Conservation (phyloP, 2,329 filamentous ascomycete species). For the Incumbomyces lentus region DNA sequence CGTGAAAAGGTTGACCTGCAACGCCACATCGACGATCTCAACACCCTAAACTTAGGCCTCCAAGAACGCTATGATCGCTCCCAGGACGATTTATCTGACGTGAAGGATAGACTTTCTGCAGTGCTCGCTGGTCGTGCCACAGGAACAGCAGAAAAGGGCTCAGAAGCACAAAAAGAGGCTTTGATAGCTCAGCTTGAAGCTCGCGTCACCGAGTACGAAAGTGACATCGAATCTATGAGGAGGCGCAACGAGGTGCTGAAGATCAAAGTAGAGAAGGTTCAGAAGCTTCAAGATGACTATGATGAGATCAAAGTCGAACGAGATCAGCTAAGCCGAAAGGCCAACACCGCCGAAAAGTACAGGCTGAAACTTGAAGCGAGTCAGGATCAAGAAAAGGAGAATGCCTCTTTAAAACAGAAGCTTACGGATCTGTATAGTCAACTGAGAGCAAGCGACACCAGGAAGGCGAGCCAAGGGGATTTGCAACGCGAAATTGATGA, state of each 20-base stretch:
- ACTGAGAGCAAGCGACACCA: slow-evolving; percentile 35
- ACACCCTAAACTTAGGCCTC: slow-evolving; percentile 49
- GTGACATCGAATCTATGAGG: slow-evolving; percentile 34
- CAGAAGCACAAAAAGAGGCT: slow-evolving; percentile 53
- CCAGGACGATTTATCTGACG: slow-evolving; percentile 35
- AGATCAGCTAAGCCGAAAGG: slow-evolving; percentile 37
- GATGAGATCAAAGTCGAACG: slow-evolving; percentile 39
- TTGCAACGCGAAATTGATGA: slow-evolving; percentile 22
- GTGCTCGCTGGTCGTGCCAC: slow-evolving; percentile 39
- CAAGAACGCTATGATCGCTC: slow-evolving; percentile 40
- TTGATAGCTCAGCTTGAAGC: slow-evolving; percentile 62
- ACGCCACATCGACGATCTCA: slow-evolving; percentile 42
- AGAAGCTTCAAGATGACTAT: slow-evolving; percentile 39
- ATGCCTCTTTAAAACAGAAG: slow-evolving; percentile 35
- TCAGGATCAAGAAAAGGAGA: slow-evolving; percentile 40
- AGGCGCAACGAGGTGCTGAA: slow-evolving; percentile 36
- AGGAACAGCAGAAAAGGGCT: slow-evolving; percentile 29
- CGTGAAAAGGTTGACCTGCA: slow-evolving; percentile 41
- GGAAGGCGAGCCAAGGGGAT: slow-evolving; percentile 21
- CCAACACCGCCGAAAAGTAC: slow-evolving; percentile 41
- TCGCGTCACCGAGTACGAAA: slow-evolving; percentile 46
- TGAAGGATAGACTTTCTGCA: slow-evolving; percentile 43
- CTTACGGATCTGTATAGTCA: slow-evolving; percentile 38
- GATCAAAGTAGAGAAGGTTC: slow-evolving; percentile 34
- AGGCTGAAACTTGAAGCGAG: slow-evolving; percentile 39